Evolutionary conservation across 768 basidiomycete genomes (phyloP), one percentile per base, ranked within the genome.

Genomic region (Chalciporus chontae): DNA sequence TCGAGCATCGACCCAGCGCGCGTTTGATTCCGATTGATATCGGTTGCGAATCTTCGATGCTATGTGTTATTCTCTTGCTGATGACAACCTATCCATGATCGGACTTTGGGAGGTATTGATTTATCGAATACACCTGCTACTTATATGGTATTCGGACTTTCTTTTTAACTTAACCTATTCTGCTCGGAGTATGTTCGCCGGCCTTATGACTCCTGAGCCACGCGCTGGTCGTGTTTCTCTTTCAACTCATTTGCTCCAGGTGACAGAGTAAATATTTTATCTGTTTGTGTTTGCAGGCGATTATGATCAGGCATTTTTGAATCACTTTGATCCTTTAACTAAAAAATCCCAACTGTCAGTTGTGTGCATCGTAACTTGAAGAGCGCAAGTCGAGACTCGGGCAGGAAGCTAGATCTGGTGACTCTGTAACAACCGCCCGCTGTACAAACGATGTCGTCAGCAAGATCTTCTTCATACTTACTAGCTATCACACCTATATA

Each of bases 1-100:
- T 38, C 57, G 38, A 60, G 47, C 31, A 29, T 32, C 37, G 36
- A 31, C 34, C 47, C 41, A 19, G 2, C 32, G 42, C 29, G 3
- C 24, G 13, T 32, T 38, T 38, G 14, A 24, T 23, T 27, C 40
- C 10, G n/a, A 36, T 36, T 36, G 10, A 32, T 36, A 15, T 13
- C 1, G 15, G 34, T 11, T 31, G 13, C 31, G 21, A 21, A 21
- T 21, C 21, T 21, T 21, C 21, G 13, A 1, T 31, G 31, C 31
- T 11, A 31, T 31, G 7, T 26, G 26, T 26, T 36, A 36, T 36
- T 36, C 3, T 36, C 5, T 36, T n/a, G 34, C 34, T 36, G n/a
- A 15, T n/a, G 34, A 15, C 15, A n/a, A 36, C n/a, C 8, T n/a
- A 4, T 36, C 4, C 29, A 15, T 36, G 15, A 31, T 31, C 31